Evolutionary conservation across 352 stramenopile species (phyloP).

Genomic region (Phytopythium sindhum): DNA sequence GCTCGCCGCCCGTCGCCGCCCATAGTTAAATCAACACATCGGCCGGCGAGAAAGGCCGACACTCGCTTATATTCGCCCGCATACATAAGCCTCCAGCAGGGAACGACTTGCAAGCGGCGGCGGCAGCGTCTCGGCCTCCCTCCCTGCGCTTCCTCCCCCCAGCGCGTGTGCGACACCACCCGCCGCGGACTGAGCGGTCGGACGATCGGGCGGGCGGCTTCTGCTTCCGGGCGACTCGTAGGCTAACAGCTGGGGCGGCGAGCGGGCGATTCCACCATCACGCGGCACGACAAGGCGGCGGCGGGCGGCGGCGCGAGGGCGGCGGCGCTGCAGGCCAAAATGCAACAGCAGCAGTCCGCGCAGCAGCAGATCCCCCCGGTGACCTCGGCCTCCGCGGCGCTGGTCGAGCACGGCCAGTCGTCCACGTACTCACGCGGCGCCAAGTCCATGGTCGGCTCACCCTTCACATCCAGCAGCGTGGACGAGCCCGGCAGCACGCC

Average conservation of each 20-base stretch:
- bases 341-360: constrained; percentile 20
- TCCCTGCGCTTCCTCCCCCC: not conserved
- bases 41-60: not conserved
- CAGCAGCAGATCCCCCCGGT: not conserved
- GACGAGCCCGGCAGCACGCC: constrained; percentile 39
- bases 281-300: not conserved
- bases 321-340: constrained; percentile 11
- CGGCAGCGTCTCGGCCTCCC: not conserved
- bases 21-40: constrained; percentile 1
- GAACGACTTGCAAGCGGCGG: not conserved
- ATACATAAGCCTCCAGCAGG: not conserved
- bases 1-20: not conserved
- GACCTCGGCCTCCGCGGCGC: constrained; percentile 2
- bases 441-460: constrained; percentile 42
- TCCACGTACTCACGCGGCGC: constrained; percentile 29
- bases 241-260: not conserved
- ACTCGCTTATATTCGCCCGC: not conserved
- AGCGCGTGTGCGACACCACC: not conserved
- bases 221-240: not conserved
- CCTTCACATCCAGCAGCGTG: constrained; percentile 32
- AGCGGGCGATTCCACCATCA: not conserved
- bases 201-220: not conserved
- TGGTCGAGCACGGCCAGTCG: constrained; percentile 38
- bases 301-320: not conserved
- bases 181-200: not conserved